phyloP scores from a whole-genome alignment of 257 asterid genomes.

The Apocynum venetum region DNA sequence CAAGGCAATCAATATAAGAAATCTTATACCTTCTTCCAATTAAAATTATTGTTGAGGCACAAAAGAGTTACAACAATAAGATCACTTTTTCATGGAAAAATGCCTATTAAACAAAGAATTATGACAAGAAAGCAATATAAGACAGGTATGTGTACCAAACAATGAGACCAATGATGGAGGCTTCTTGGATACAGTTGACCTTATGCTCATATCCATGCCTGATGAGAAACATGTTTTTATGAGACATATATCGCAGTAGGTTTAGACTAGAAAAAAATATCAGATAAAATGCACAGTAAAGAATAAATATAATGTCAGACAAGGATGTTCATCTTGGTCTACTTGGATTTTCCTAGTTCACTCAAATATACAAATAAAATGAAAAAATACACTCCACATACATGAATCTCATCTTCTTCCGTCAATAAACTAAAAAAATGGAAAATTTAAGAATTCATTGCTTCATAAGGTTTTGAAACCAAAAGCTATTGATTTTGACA shows the following conservation, averaged over 20 bases:
- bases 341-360: not conserved
- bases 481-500: too few relatives aligned
- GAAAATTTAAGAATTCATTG: not conserved
- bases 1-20: not conserved
- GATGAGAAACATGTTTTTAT: slow-evolving; percentile 1
- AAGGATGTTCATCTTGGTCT: not conserved
- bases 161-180: slow-evolving; percentile 69
- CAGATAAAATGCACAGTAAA: not conserved
- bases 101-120: not conserved
- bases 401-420: not conserved
- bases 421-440: not conserved
- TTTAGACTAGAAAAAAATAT: not conserved
- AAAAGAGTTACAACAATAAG: not conserved
- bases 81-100: not conserved
- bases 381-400: not conserved
- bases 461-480: not conserved
- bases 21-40: too few relatives aligned
- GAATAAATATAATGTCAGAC: not conserved
- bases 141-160: slow-evolving; percentile 48
- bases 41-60: not conserved
- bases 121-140: not conserved
- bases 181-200: slow-evolving; percentile 50
- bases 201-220: slow-evolving; percentile 50
- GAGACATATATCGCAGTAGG: not conserved
- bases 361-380: not conserved